Conservation (phyloP, 73 alveolate genomes). For the Paramecium primaurelia region DNA sequence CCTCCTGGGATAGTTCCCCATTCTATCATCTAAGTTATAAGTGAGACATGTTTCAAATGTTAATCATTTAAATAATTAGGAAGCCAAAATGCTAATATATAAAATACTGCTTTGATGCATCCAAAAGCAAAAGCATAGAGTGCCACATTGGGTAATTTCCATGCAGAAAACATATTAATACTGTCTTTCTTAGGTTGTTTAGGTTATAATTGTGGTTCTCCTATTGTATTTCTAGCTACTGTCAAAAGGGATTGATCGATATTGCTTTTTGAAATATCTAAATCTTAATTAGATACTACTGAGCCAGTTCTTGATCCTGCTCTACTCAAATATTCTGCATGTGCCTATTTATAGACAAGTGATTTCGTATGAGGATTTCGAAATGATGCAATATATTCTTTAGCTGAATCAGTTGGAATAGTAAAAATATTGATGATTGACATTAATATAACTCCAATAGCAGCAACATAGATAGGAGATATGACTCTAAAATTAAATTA, state of each 20-base stretch:
- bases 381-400: neutral
- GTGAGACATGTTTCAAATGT: neutral
- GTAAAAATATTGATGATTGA: neutral
- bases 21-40: constrained; percentile 27
- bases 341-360: neutral
- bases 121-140: constrained; percentile 50
- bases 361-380: neutral
- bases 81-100: constrained; percentile 31
- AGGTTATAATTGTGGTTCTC: neutral
- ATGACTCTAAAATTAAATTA: neutral
- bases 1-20: constrained; percentile 51
- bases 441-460: neutral
- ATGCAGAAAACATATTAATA: constrained; percentile 25
- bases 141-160: constrained; percentile 48
- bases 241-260: neutral
- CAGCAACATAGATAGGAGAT: constrained; percentile 25
- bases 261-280: neutral
- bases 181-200: neutral
- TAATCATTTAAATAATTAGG: neutral
- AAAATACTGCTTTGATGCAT: constrained; percentile 28
- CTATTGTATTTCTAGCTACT: neutral
- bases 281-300: neutral
- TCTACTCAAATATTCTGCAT: constrained; percentile 6
- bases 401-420: neutral
- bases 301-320: neutral